These are phyloP conservation scores for Alternaria triticina DNA, from an alignment of 2,329 filamentous ascomycete genomes.

Conservation along the genomic window DNA sequence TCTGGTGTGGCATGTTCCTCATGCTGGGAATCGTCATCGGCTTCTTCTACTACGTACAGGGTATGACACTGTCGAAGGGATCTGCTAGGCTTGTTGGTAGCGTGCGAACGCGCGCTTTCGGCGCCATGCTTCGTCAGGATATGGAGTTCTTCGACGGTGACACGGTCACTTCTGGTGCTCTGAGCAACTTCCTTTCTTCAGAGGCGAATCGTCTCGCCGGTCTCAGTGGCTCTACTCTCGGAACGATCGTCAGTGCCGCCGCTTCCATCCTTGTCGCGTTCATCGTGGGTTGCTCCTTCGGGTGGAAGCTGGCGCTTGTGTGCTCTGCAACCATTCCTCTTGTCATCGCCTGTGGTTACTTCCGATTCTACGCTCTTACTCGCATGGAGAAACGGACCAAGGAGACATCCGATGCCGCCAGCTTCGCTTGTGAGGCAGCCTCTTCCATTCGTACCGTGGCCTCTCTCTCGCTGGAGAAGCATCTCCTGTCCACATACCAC, in stretches of 20 bases:
- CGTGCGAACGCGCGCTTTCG: slow-evolving; percentile 82
- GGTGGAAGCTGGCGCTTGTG: slow-evolving; percentile 88
- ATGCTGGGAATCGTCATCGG: slow-evolving; percentile 40
- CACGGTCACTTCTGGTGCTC: slow-evolving; percentile 85
- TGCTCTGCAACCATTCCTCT: slow-evolving; percentile 80
- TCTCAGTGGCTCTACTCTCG: slow-evolving; percentile 85
- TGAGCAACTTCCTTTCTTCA: slow-evolving; percentile 70
- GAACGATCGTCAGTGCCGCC: slow-evolving; percentile 79
- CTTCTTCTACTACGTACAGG: slow-evolving; percentile 37
- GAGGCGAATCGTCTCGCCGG: slow-evolving; percentile 91
- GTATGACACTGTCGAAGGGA: slow-evolving; percentile 64
- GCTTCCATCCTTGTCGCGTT: slow-evolving; percentile 81
- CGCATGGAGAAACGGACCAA: slow-evolving; percentile 76
- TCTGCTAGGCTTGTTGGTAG: slow-evolving; percentile 73
- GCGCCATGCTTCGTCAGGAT: slow-evolving; percentile 81
- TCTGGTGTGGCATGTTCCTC: slow-evolving; percentile 47
- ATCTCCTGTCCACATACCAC: slow-evolving; percentile 78
- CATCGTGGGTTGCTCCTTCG: slow-evolving; percentile 71
- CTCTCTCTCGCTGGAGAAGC: slow-evolving; percentile 82
- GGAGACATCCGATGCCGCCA: slow-evolving; percentile 81
- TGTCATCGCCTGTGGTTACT: slow-evolving; percentile 80
- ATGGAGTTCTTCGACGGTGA: slow-evolving; percentile 91
- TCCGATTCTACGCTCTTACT: slow-evolving; percentile 89
- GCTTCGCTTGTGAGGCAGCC: slow-evolving; percentile 92
- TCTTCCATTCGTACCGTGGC: slow-evolving; percentile 96